phyloP scores from a whole-genome alignment of 176 grass and related monocot species.

The Carex pumila region DNA sequence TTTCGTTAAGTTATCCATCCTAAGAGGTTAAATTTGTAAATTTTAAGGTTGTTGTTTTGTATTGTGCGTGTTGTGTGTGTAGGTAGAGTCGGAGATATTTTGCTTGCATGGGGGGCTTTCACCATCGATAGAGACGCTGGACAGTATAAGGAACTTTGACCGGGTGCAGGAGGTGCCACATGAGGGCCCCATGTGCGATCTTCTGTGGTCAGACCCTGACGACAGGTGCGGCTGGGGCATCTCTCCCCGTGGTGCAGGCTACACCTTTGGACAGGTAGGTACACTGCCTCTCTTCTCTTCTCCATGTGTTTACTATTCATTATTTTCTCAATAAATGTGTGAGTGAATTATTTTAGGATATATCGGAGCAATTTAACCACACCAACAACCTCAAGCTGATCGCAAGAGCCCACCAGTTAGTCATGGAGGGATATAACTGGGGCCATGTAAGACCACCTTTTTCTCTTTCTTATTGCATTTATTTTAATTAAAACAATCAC shows the following conservation, averaged over 20 bases:
- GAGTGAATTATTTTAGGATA: conserved; percentile 48
- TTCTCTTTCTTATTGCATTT: not conserved
- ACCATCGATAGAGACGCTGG: conserved; percentile 87
- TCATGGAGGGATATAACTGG: conserved; percentile 97
- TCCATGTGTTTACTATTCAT: conserved; percentile 1
- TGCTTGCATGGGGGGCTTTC: conserved; percentile 92
- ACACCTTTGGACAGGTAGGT: conserved; percentile 98
- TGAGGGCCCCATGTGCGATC: conserved; percentile 98
- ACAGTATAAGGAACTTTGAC: conserved; percentile 92
- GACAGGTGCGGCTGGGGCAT: conserved; percentile 97
- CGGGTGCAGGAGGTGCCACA: conserved; percentile 96
- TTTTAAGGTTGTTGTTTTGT: not conserved
- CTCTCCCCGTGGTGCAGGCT: conserved; percentile 92
- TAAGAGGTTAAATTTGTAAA: not conserved
- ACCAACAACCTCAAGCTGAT: conserved; percentile 87
- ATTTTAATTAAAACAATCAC: not conserved
- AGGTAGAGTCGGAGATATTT: conserved; percentile 99
- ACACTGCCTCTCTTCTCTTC: conserved; percentile 10
- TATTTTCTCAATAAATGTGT: conserved; percentile 18
- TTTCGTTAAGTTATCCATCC: not conserved
- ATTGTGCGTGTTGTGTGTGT: conserved; percentile 6
- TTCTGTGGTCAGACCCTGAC: conserved; percentile 94
- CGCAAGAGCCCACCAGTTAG: conserved; percentile 94
- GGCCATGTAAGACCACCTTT: conserved; percentile 57
- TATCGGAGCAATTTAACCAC: conserved; percentile 98